Evolutionary conservation across 345 rosid species (phyloP).

Genomic region (Murraya paniculata): DNA sequence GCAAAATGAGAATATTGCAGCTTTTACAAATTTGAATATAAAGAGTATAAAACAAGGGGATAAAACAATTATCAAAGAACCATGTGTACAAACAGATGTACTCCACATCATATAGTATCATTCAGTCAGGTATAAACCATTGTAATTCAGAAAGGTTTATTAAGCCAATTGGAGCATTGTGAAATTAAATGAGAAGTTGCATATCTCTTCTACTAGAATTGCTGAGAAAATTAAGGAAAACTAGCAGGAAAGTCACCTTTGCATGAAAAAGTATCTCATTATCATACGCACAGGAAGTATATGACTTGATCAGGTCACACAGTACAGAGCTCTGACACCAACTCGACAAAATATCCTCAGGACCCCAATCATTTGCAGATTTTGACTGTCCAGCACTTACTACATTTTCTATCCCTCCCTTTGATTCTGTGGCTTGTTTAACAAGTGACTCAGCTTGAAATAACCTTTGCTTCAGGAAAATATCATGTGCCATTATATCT

Average conservation of each 20-base stretch:
- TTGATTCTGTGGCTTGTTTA: constrained; percentile 31
- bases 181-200: not conserved
- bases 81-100: not conserved
- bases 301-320: constrained; percentile 49
- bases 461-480: constrained; percentile 74
- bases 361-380: constrained; percentile 34
- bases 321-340: constrained; percentile 63
- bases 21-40: not conserved
- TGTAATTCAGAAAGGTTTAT: not conserved
- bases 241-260: constrained; percentile 35
- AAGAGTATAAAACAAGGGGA: not conserved
- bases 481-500: constrained; percentile 75
- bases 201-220: not conserved
- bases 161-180: not conserved
- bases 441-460: constrained; percentile 51
- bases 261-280: constrained; percentile 42
- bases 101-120: not conserved
- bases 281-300: constrained; percentile 54
- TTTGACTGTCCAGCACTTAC: constrained; percentile 29
- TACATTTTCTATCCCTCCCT: constrained; percentile 30
- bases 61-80: constrained; percentile 1
- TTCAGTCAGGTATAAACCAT: not conserved
- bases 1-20: not conserved
- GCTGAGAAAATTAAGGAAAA: not conserved
- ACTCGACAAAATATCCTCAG: constrained; percentile 46